Evolutionary conservation across 495 filamentous ascomycete genomes (phyloP), one percentile per base, ranked within the genome.

Genomic region (Talaromyces proteolyticus): DNA sequence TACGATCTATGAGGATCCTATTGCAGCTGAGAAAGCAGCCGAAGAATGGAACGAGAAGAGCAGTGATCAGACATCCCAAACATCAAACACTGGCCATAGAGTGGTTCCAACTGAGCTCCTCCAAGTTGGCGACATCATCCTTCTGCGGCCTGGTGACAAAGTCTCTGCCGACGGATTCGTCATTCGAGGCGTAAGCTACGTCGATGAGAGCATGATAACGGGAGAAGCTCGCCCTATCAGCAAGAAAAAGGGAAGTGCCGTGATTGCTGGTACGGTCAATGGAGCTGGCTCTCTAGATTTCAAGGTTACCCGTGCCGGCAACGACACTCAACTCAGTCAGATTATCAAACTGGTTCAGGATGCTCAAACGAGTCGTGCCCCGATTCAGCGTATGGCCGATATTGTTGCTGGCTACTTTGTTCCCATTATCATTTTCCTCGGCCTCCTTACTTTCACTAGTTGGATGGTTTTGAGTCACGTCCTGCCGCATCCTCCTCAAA

Each of bases 131-230:
- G 93, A 99, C 59, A 83, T 97, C 44, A 89, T 99, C 44, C 80
- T 97, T 47, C 79, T 99, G 11, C 86, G 87, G 45, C 93, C 93
- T 1, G 93, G 93, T 47, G 94, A 97, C 65, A 97, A 96, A 64
- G 89, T 99, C 43, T 91, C 93, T 3, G 94, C 92, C 0, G 93
- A 99, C 64, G 93, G 93, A 18, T 76, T 80, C 26, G 81, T 99
- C 42, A 88, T 90, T 40, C 76, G 84, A 22, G 93, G 93, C 8
- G 89, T 96, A 67, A 91, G 88, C 20, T 96, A 92, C 60, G 81
- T 97, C 37, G 90, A 99, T 57, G 93, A 99, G 64, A 95, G 89
- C 60, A 97, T 97, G 94, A 91, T 99, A 37, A 99, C 94, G 11
- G 93, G 93, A 47, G 93, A 99, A 70, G 86, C 92, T 2, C 86